Evolutionary conservation across 257 asterid genomes (phyloP).

Genomic region (Capsicum chinense): DNA sequence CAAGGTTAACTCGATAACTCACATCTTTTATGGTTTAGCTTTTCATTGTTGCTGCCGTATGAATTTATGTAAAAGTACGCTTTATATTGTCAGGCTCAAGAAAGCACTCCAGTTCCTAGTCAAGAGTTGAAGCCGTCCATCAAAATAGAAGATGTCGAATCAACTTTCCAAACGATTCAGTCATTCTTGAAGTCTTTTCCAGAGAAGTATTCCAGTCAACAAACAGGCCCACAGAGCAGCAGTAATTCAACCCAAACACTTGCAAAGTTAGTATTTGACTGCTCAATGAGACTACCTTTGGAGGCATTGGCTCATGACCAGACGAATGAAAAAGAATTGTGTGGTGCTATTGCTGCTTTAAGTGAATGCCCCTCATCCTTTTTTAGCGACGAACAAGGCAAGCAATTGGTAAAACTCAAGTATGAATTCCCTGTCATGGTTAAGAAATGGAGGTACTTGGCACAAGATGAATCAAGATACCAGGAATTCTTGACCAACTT

Average conservation of each 20-base stretch:
- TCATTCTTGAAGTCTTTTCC: constrained; percentile 29
- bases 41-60: neutral
- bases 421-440: constrained; percentile 29
- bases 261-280: constrained; percentile 25
- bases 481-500: constrained; percentile 22
- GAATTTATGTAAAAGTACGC: neutral
- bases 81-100: constrained; percentile 1
- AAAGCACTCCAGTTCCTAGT: neutral
- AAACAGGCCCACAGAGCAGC: neutral
- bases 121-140: neutral
- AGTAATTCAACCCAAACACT: neutral
- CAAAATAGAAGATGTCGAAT: constrained; percentile 21
- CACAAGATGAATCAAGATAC: constrained; percentile 3
- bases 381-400: constrained; percentile 12
- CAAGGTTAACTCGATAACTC: neutral
- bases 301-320: constrained; percentile 26
- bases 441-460: constrained; percentile 27
- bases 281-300: constrained; percentile 17
- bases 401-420: constrained; percentile 20
- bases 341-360: constrained; percentile 25
- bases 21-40: neutral
- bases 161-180: constrained; percentile 24
- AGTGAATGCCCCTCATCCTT: neutral
- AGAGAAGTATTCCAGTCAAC: neutral
- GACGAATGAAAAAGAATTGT: constrained; percentile 25